A percentile compares a stretch with the other conserved stretches of the same genome.
phyloP scores from a whole-genome alignment of 306 rosid genomes.

The Purshia tridentata region DNA sequence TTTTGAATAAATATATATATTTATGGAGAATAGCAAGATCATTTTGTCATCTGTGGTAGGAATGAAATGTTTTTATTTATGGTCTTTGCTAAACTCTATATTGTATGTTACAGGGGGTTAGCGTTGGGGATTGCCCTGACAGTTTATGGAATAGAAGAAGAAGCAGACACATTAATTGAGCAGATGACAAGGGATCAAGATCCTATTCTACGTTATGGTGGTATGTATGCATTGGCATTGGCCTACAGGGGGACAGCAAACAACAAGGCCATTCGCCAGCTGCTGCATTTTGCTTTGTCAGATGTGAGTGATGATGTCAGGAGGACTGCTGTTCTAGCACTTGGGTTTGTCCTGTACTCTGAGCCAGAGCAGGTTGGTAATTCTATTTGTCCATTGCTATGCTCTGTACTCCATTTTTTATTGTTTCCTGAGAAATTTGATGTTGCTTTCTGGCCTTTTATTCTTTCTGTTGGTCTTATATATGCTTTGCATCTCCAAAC shows the following conservation, averaged over 20 bases:
- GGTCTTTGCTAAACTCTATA: constrained; percentile 17
- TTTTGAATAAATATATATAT: not conserved
- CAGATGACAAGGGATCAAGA: constrained; percentile 98
- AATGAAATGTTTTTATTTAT: not conserved
- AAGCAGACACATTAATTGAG: constrained; percentile 92
- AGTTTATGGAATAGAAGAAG: constrained; percentile 96
- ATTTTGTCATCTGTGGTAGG: not conserved
- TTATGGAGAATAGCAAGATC: not conserved
- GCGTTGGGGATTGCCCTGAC: constrained; percentile 93
- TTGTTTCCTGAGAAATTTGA: not conserved
- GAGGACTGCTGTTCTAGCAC: constrained; percentile 97
- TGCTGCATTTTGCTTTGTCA: constrained; percentile 95
- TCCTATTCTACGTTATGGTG: constrained; percentile 93
- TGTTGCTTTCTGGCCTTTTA: not conserved
- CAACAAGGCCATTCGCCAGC: constrained; percentile 90
- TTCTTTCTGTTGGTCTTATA: not conserved
- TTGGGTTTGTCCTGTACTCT: constrained; percentile 93
- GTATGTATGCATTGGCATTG: constrained; percentile 95
- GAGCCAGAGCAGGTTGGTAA: constrained; percentile 94
- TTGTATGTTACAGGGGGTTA: constrained; percentile 63
- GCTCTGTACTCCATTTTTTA: not conserved
- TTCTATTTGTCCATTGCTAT: not conserved
- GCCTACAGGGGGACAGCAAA: constrained; percentile 95
- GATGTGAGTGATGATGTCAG: constrained; percentile 99
- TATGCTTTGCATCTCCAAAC: constrained; percentile 13